Conservation (phyloP, 139 green algal species). For the Closterium sp. region DNA sequence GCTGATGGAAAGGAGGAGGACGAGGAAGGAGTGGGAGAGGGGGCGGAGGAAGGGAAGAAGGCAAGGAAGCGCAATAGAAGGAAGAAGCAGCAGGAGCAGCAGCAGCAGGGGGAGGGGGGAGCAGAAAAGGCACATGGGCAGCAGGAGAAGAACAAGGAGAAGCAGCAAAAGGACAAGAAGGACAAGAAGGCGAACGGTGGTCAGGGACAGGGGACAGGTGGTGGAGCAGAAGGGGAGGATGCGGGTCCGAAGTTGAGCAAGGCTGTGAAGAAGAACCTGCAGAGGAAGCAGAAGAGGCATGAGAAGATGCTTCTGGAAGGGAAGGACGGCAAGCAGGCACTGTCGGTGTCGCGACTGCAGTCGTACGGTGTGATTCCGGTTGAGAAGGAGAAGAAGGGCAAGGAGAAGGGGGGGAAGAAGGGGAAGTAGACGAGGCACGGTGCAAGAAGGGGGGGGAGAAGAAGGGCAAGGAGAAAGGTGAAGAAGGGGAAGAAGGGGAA, state of each 20-base stretch:
- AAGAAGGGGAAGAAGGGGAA: background rate
- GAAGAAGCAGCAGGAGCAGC: background rate
- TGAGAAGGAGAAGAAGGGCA: constrained; percentile 10
- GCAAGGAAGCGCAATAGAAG: background rate
- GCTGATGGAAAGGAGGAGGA: background rate
- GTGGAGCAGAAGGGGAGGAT: background rate
- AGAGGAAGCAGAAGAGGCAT: constrained; percentile 16
- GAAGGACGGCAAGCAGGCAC: background rate
- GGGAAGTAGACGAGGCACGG: no score
- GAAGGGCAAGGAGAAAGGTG: background rate
- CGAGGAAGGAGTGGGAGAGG: background rate
- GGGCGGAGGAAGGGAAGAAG: background rate
- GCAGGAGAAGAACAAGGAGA: background rate
- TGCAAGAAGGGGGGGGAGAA: background rate
- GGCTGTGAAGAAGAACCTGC: constrained; percentile 25
- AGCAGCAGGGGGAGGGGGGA: background rate
- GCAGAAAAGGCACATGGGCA: background rate
- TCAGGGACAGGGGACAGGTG: background rate
- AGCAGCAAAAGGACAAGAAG: constrained; percentile 16
- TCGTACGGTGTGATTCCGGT: constrained; percentile 17
- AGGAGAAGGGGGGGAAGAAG: constrained; percentile 3
- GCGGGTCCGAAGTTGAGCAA: constrained; percentile 7
- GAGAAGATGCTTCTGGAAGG: constrained; percentile 1
- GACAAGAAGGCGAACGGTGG: background rate
- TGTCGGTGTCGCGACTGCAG: constrained; percentile 27